These are phyloP conservation scores for Lachnellula hyalina DNA, from an alignment of 2,329 filamentous ascomycete species.

Conservation along the genomic window DNA sequence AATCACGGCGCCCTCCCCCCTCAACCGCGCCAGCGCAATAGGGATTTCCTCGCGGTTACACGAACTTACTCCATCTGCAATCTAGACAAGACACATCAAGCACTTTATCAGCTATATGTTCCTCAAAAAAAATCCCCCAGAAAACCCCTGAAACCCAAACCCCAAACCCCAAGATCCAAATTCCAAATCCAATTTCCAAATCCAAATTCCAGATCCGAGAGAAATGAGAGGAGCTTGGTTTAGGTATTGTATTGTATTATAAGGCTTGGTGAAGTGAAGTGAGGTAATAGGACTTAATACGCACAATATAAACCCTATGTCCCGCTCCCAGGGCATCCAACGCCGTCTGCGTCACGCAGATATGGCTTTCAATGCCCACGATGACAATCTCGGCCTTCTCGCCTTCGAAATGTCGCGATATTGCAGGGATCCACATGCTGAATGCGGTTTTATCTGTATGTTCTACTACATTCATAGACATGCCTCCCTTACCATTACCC, in stretches of 20 bases:
- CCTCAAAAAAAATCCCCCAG: too few relatives aligned
- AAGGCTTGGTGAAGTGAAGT: too few relatives aligned
- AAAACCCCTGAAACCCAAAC: too few relatives aligned
- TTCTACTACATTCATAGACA: slow-evolving; percentile 37
- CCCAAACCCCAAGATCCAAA: too few relatives aligned
- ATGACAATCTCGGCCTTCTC: slow-evolving; percentile 60
- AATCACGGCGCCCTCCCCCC: slow-evolving; percentile 69
- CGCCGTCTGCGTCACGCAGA: slow-evolving; percentile 90
- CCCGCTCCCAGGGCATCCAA: slow-evolving; percentile 72
- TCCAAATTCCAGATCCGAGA: too few relatives aligned
- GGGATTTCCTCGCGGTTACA: slow-evolving; percentile 78
- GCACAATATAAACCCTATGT: slow-evolving; percentile 69
- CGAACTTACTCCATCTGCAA: slow-evolving; percentile 86
- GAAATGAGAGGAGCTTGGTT: too few relatives aligned
- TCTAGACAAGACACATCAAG: slow-evolving; percentile 16
- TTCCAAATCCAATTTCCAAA: too few relatives aligned
- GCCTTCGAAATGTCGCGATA: slow-evolving; percentile 41
- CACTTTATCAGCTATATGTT: too few relatives aligned
- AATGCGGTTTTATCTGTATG: slow-evolving; percentile 84
- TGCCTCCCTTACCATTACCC: too few relatives aligned
- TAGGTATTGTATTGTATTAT: too few relatives aligned
- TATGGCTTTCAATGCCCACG: slow-evolving; percentile 88
- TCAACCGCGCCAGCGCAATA: slow-evolving; percentile 70
- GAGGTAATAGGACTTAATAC: too few relatives aligned
- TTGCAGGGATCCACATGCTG: slow-evolving; percentile 74